A percentile compares a stretch with the other conserved stretches of the same genome.
Conservation (phyloP, 2,329 filamentous ascomycete genomes). For the Furcasterigmium furcatum region DNA sequence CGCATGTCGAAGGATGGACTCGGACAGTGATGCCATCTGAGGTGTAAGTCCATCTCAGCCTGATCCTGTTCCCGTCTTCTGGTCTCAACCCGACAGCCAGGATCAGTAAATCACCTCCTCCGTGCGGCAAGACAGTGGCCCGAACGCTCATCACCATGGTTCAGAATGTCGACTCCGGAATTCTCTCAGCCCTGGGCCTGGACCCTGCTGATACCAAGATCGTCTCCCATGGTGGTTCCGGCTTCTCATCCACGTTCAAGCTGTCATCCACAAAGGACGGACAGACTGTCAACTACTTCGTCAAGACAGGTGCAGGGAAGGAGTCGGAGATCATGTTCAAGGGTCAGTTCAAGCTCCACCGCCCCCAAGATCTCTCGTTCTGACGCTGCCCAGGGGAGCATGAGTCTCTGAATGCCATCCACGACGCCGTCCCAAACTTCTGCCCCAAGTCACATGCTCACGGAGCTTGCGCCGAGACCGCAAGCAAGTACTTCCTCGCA, state of each 20-base stretch:
- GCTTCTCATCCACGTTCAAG: slow-evolving; percentile 67
- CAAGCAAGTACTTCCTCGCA: slow-evolving; percentile 53
- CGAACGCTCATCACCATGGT: slow-evolving; percentile 1
- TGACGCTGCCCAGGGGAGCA: slow-evolving; percentile 61
- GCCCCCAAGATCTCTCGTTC: too few species aligned
- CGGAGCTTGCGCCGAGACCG: slow-evolving; percentile 54
- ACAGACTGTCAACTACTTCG: slow-evolving; percentile 57
- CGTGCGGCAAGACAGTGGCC: neutral
- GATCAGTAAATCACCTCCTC: too few species aligned
- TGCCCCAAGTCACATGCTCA: slow-evolving; percentile 75
- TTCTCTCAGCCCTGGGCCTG: slow-evolving; percentile 58
- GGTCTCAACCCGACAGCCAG: too few species aligned
- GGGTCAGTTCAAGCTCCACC: slow-evolving; percentile 37
- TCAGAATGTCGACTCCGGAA: slow-evolving; percentile 56
- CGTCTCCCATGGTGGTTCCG: slow-evolving; percentile 60
- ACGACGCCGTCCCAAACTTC: slow-evolving; percentile 66
- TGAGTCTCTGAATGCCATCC: slow-evolving; percentile 78
- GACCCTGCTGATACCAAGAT: slow-evolving; percentile 53
- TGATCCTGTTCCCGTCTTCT: too few species aligned
- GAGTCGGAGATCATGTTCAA: slow-evolving; percentile 67
- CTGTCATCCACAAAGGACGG: slow-evolving; percentile 43
- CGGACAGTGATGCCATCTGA: too few species aligned
- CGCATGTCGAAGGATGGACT: too few species aligned
- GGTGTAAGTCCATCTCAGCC: too few species aligned
- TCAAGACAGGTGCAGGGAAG: slow-evolving; percentile 64